Evolutionary conservation across 2,329 filamentous ascomycete genomes (phyloP), one percentile per base, ranked within the genome.

Genomic region (Diplodia mutila): DNA sequence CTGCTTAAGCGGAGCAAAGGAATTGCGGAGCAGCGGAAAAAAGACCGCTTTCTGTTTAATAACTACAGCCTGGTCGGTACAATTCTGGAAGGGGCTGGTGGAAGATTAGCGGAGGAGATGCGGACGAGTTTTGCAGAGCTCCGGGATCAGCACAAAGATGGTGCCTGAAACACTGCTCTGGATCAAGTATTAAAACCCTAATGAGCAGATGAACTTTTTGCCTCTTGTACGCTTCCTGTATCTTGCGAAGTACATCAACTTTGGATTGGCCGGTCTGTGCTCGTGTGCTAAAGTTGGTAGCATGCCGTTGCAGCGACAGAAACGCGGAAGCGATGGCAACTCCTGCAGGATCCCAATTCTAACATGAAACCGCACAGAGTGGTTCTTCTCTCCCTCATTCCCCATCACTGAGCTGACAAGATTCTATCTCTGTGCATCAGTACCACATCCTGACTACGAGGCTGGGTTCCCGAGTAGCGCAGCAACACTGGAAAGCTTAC

Each of bases 61-160:
- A 99, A 99, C 78, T 98, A 97, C 79, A 96, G 92, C 65, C 84
- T 99, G 70, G 87, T 99, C n/a, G 84, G 93, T 73, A 97, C 95
- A 12, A 97, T 99, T 70, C 91, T 99, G 68, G 82, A 80, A 32
- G 83, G 94, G 73, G 85, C 88, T 4, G 84, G 85, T 12, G 92
- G 92, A 4, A 92, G 91, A 77, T 77, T 94, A 74, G 87, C 91
- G 1, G 81, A 83, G 27, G 93, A 97, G 74, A 89, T 94, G 77
- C 89, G 90, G 79, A 84, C 84, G 72, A 87, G 93, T 79, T 94
- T 95, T 76, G 90, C 91, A 75, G 83, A 83, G 66, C 77, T 93
- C 71, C 79, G 77, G 72, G 80, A 82, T 49, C 37, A 59, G 27
- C 53, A 66, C 51, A 39, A 49, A 14, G 65, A 66, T n/a, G 54